phyloP scores from a whole-genome alignment of 495 filamentous ascomycete species.

The Trichoderma gamsii region DNA sequence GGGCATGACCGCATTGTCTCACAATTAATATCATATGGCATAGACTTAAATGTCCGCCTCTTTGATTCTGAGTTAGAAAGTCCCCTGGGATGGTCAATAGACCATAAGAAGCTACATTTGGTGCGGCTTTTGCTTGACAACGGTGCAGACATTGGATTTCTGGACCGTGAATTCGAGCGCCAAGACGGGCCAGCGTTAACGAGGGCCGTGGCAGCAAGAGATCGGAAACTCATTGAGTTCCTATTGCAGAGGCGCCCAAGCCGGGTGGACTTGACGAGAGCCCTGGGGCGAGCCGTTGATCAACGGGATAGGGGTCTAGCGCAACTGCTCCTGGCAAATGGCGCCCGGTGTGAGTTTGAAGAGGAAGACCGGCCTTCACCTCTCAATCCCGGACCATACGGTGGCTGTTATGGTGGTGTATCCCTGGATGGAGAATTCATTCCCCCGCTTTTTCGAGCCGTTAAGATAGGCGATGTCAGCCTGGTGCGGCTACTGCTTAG shows the following conservation, averaged over 20 bases:
- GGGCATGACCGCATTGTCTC: constrained; percentile 15
- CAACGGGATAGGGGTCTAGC: constrained; percentile 7
- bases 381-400: neutral
- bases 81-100: neutral
- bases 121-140: neutral
- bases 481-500: constrained; percentile 15
- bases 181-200: neutral
- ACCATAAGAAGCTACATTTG: neutral
- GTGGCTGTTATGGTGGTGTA: neutral
- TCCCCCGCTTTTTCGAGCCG: constrained; percentile 15
- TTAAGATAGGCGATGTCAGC: neutral
- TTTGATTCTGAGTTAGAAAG: neutral
- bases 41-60: constrained; percentile 10
- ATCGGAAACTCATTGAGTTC: constrained; percentile 10
- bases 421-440: constrained; percentile 2
- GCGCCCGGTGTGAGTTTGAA: constrained; percentile 15
- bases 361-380: constrained; percentile 11
- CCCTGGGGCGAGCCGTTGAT: constrained; percentile 12
- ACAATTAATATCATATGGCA: constrained; percentile 6
- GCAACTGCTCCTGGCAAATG: neutral
- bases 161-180: neutral
- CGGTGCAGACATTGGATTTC: neutral
- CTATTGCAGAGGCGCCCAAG: neutral
- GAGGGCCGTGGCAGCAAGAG: neutral
- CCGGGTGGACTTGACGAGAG: constrained; percentile 16